phyloP scores from a whole-genome alignment of 2,329 filamentous ascomycete genomes.

The Alternaria longipes region DNA sequence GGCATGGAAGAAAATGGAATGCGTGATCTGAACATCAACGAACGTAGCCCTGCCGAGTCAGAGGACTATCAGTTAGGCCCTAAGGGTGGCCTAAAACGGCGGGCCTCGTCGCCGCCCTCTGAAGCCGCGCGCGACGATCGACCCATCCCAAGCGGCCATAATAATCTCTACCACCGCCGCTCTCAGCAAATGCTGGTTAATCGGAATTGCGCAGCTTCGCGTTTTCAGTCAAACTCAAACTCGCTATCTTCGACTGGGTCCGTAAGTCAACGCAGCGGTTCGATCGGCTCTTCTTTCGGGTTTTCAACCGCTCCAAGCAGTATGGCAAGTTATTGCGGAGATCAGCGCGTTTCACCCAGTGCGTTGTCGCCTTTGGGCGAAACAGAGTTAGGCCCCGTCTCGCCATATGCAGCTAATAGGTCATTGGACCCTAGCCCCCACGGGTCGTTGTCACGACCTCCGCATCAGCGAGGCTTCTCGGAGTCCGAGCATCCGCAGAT shows the following conservation, averaged over 20 bases:
- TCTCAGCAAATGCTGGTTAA: slow-evolving; percentile 65
- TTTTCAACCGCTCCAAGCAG: slow-evolving; percentile 69
- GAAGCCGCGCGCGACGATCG: slow-evolving; percentile 62
- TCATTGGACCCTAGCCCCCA: slow-evolving; percentile 56
- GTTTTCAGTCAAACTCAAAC: slow-evolving; percentile 65
- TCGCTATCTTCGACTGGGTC: slow-evolving; percentile 72
- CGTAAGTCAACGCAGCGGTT: slow-evolving; percentile 66
- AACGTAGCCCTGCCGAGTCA: slow-evolving; percentile 58
- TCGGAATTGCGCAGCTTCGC: slow-evolving; percentile 62
- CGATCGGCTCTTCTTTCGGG: slow-evolving; percentile 68
- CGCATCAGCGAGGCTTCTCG: slow-evolving; percentile 54
- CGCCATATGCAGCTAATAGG: slow-evolving; percentile 62
- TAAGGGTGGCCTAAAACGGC: slow-evolving; percentile 68
- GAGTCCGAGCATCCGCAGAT: slow-evolving; percentile 51
- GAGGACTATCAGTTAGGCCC: slow-evolving; percentile 56
- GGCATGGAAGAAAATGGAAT: slow-evolving; percentile 63
- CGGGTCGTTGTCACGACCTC: slow-evolving; percentile 50
- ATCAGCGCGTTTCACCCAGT: slow-evolving; percentile 68
- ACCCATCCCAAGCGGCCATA: slow-evolving; percentile 52
- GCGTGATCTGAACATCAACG: slow-evolving; percentile 63
- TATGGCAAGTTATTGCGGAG: slow-evolving; percentile 70
- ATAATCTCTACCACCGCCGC: slow-evolving; percentile 64
- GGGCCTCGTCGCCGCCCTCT: slow-evolving; percentile 70
- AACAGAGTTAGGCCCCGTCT: slow-evolving; percentile 62
- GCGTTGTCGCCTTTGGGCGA: slow-evolving; percentile 68